Evolutionary conservation across 805 yeast genomes (phyloP), one percentile per base, ranked within the genome.

Genomic region (Cyberlindnera americana): DNA sequence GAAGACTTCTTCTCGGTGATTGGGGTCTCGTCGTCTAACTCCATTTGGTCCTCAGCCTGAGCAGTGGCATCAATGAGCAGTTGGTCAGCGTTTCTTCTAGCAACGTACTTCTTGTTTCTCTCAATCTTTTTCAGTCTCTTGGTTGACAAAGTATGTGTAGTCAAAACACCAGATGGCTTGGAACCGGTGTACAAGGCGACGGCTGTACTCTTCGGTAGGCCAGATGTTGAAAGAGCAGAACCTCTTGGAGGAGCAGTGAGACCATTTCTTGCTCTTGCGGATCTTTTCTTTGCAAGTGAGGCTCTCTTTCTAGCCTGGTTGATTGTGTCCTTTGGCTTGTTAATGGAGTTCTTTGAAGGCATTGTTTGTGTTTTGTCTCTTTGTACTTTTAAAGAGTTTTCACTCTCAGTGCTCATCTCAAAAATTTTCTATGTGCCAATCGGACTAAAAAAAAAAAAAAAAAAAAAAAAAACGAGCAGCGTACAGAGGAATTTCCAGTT

Each of bases 321-420:
- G 27, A 77, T 62, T 46, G 74, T 72, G 50, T 73, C 75, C 59
- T 81, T 82, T 34, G 93, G 95, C 62, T 81, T 85, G 63, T 88
- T 89, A 49, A 87, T 71, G 31, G 88, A 77, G 69, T 85, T 87
- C 64, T 75, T 83, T 14, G 89, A 81, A 24, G 95, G 93, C 95
- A 86, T 86, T 18, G 30, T 43, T 19, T 25, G 19, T 24, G 36
- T 18, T 33, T 19, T 5, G 5, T 17, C 13, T 7, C 21, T 19
- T 14, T 32, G 28, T 12, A n/a, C n/a, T 26, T n/a, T 13, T 10
- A 17, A 15, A 15, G n/a, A n/a, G n/a, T n/a, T n/a, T n/a, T n/a
- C n/a, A n/a, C n/a, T n/a, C n/a, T n/a, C n/a, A n/a, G 24, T 37
- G 45, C 45, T 41, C 45, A 37, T 37, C 45, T 34, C 41, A 37